Evolutionary conservation across 345 rosid genomes (phyloP).

Genomic region (Linum trigynum): DNA sequence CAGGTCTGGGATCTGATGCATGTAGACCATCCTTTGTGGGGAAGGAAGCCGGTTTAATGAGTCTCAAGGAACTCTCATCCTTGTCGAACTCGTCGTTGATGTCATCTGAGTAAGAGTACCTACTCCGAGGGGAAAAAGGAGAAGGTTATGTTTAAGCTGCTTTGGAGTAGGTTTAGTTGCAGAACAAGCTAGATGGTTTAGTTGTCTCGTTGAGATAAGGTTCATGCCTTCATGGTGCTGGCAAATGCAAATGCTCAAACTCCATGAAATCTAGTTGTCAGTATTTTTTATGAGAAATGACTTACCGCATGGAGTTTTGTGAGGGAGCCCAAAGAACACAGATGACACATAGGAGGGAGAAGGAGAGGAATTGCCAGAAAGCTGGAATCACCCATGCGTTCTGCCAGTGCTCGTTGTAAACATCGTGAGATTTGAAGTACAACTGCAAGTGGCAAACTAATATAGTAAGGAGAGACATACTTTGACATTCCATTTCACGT

Average conservation of each 20-base stretch:
- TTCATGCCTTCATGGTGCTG: no score
- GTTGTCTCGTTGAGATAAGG: no score
- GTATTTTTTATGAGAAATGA: neutral
- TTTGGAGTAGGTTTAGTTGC: no score
- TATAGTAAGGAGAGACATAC: neutral
- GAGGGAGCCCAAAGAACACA: slow-evolving; percentile 97
- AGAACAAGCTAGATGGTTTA: no score
- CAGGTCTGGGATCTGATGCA: slow-evolving; percentile 39
- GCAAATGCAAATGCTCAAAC: no score
- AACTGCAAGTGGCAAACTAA: slow-evolving; percentile 43
- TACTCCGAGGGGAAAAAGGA: slow-evolving; percentile 17
- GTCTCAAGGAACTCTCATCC: slow-evolving; percentile 61
- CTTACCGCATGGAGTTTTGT: slow-evolving; percentile 71
- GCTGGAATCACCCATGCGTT: slow-evolving; percentile 93
- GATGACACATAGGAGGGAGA: slow-evolving; percentile 70
- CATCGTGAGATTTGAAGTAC: slow-evolving; percentile 82
- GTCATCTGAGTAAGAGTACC: slow-evolving; percentile 76
- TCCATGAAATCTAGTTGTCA: neutral
- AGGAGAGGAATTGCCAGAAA: slow-evolving; percentile 87
- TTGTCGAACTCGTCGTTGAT: slow-evolving; percentile 60
- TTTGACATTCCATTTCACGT: neutral
- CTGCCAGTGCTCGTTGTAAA: slow-evolving; percentile 89
- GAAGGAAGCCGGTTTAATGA: slow-evolving; percentile 55
- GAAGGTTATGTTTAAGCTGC: neutral
- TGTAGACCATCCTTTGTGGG: slow-evolving; percentile 45